phyloP scores from a whole-genome alignment of 768 basidiomycete species.

The Suillus placidus region DNA sequence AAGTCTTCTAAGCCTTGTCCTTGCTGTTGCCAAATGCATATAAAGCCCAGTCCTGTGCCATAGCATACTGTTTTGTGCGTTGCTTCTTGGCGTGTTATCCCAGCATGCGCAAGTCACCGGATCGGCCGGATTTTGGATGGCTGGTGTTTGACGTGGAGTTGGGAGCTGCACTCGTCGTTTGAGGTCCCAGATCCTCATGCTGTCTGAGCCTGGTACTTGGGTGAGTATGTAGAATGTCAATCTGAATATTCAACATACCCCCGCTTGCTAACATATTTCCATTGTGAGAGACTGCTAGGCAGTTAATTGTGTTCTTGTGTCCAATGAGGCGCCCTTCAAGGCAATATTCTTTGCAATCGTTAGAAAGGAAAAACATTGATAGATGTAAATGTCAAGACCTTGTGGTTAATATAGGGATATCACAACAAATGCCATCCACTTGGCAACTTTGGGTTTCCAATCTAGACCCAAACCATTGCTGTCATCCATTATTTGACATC shows the following conservation, averaged over 20 bases:
- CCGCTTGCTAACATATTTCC: conserved; percentile 23
- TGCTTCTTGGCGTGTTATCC: too few species aligned
- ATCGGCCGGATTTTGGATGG: too few species aligned
- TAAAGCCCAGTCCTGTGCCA: too few species aligned
- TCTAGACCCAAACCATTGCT: too few species aligned
- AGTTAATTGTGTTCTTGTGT: conserved; percentile 16
- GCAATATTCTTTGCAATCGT: not conserved
- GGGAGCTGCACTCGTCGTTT: too few species aligned
- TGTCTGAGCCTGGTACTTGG: conserved; percentile 4
- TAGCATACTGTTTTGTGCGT: too few species aligned
- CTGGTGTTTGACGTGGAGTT: too few species aligned
- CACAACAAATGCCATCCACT: too few species aligned
- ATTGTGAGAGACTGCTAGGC: conserved; percentile 23
- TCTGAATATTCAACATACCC: conserved; percentile 1
- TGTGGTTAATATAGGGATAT: too few species aligned
- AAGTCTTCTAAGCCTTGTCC: not conserved
- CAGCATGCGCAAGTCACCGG: too few species aligned
- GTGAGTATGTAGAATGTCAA: not conserved
- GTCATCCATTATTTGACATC: not conserved
- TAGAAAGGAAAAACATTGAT: not conserved
- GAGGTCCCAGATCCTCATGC: not conserved
- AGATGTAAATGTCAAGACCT: not conserved
- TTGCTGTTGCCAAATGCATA: not conserved
- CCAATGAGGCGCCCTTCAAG: conserved; percentile 8
- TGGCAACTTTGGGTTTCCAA: not conserved